Evolutionary conservation across 2,329 filamentous ascomycete genomes (phyloP).

Genomic region (Furcasterigmium furcatum): DNA sequence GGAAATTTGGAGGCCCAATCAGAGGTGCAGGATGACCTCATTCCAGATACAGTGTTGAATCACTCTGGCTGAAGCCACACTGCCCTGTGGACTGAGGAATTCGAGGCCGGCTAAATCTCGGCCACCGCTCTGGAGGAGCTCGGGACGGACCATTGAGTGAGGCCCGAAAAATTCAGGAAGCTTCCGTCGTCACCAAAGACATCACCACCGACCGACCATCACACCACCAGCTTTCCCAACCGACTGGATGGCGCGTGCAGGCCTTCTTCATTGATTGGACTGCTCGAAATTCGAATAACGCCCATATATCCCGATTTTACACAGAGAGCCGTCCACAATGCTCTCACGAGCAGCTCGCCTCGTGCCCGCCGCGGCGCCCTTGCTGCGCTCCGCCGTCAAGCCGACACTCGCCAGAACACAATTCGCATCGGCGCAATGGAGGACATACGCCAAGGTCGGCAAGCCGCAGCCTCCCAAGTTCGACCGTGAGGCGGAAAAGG

Average conservation of each 20-base stretch:
- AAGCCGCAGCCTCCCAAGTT: slow-evolving; percentile 4
- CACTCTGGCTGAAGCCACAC: neutral
- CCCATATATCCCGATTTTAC: neutral
- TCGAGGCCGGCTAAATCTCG: slow-evolving; percentile 4
- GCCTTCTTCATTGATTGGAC: slow-evolving; percentile 3
- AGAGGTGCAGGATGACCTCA: slow-evolving; percentile 1
- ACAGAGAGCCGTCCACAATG: slow-evolving; percentile 8
- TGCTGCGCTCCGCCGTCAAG: slow-evolving; percentile 11
- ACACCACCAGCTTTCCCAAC: neutral
- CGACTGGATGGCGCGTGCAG: neutral
- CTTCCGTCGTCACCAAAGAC: neutral
- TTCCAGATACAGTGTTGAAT: neutral
- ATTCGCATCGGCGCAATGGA: slow-evolving; percentile 9
- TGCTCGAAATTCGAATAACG: neutral
- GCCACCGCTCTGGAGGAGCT: neutral
- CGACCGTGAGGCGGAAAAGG: neutral
- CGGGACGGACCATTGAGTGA: neutral
- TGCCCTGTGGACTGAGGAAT: too few species aligned
- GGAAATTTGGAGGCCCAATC: neutral
- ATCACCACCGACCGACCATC: neutral
- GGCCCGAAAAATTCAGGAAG: slow-evolving; percentile 4
- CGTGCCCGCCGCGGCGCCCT: slow-evolving; percentile 13
- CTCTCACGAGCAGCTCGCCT: slow-evolving; percentile 16
- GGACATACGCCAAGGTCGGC: slow-evolving; percentile 11
- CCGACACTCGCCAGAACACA: slow-evolving; percentile 9